Conservation (phyloP, 2,329 filamentous ascomycete genomes). For the Didymella glomerata region DNA sequence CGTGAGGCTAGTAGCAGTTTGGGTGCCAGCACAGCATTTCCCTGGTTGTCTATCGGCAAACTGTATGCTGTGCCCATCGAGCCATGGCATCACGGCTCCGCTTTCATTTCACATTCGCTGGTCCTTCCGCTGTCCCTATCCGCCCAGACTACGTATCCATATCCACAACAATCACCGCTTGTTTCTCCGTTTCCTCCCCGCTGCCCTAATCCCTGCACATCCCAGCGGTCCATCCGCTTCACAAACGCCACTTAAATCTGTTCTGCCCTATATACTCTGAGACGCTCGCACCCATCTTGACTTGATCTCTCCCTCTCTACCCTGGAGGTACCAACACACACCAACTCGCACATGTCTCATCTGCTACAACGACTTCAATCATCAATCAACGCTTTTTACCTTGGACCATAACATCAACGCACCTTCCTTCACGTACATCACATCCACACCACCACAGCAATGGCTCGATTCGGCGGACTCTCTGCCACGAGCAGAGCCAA, state of each 20-base stretch:
- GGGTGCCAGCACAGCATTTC: conserved; percentile 42
- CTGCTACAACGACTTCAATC: conserved; percentile 26
- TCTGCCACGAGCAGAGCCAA: conserved; percentile 42
- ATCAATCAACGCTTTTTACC: conserved; percentile 16
- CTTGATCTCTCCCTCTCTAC: conserved; percentile 32
- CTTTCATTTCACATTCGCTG: conserved; percentile 45
- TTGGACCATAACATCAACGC: conserved; percentile 21
- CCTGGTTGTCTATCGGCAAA: conserved; percentile 32
- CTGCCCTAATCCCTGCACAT: conserved; percentile 48
- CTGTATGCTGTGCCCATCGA: conserved; percentile 35
- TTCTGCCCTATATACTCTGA: conserved; percentile 50
- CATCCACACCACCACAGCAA: conserved; percentile 26
- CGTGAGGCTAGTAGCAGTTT: conserved; percentile 31
- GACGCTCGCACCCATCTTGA: conserved; percentile 41
- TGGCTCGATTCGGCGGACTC: conserved; percentile 44
- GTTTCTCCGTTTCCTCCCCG: conserved; percentile 51
- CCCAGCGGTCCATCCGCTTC: conserved; percentile 47
- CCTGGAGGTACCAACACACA: conserved; percentile 37
- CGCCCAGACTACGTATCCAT: conserved; percentile 49
- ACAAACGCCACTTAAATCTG: conserved; percentile 52
- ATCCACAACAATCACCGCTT: conserved; percentile 50
- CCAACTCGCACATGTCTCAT: conserved; percentile 45
- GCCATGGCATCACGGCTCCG: conserved; percentile 39
- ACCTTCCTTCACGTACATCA: conserved; percentile 12
- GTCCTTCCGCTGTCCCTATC: conserved; percentile 50